Conservation (phyloP, 495 filamentous ascomycete genomes). For the Achaetomiella virescens region DNA sequence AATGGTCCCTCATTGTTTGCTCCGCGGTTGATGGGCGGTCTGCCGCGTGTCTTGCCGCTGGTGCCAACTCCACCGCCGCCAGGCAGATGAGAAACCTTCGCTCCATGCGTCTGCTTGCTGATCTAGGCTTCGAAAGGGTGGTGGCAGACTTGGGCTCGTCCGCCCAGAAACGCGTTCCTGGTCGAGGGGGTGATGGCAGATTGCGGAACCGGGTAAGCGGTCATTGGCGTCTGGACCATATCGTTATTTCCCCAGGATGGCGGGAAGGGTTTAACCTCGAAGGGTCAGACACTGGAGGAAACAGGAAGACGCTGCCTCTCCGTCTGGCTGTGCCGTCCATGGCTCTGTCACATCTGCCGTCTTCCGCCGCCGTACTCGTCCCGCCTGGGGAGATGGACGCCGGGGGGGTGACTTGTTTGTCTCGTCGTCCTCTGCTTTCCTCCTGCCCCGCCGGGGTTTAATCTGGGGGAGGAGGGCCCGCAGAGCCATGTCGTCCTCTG, state of each 20-base stretch:
- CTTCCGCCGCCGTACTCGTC: conserved; percentile 47
- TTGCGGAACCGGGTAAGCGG: conserved; percentile 25
- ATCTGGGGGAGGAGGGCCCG: conserved; percentile 84
- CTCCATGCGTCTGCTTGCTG: conserved; percentile 79
- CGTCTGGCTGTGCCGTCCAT: conserved; percentile 46
- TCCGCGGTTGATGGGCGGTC: conserved; percentile 72
- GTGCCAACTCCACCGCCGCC: conserved; percentile 64
- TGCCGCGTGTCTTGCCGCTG: conserved; percentile 71
- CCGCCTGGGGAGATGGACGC: conserved; percentile 60
- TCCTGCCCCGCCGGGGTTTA: conserved; percentile 81
- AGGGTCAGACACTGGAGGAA: conserved; percentile 29
- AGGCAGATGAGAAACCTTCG: conserved; percentile 86
- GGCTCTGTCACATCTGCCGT: conserved; percentile 32
- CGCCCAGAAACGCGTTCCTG: conserved; percentile 23
- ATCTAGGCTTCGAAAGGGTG: conserved; percentile 60
- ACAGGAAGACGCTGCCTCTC: conserved; percentile 32
- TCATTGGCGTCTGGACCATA: conserved; percentile 46
- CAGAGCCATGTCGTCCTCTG: conserved; percentile 90
- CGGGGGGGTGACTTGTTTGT: conserved; percentile 51
- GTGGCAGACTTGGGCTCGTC: conserved; percentile 66
- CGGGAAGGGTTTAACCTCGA: conserved; percentile 17
- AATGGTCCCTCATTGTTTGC: conserved; percentile 67
- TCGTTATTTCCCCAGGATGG: conserved; percentile 26
- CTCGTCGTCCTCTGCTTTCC: conserved; percentile 73
- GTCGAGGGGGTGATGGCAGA: conserved; percentile 26